These are phyloP conservation scores for Ogataea nitratoaversa DNA, from an alignment of 805 yeast species.

Conservation along the genomic window DNA sequence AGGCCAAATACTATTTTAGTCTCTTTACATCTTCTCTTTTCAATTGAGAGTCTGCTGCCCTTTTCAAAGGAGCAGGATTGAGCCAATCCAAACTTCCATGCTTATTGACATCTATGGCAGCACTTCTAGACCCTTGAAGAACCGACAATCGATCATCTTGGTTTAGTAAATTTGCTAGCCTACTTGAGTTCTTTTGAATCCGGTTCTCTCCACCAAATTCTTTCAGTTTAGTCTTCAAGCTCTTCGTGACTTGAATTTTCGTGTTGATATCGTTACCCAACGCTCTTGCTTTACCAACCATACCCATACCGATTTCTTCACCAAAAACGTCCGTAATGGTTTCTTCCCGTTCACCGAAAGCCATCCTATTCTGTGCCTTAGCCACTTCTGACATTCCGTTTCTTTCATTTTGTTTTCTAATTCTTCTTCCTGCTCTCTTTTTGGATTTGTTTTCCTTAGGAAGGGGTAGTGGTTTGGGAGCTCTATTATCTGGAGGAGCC, in stretches of 20 bases:
- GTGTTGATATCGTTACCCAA: slow-evolving; percentile 8
- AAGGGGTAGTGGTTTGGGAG: slow-evolving; percentile 65
- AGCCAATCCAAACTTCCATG: slow-evolving; percentile 51
- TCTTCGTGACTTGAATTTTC: slow-evolving; percentile 12
- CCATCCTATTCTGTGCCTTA: slow-evolving; percentile 79
- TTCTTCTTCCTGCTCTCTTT: slow-evolving; percentile 80
- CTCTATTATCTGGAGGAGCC: slow-evolving; percentile 69
- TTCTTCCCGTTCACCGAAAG: slow-evolving; percentile 72
- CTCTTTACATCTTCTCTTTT: background rate
- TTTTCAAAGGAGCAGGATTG: background rate
- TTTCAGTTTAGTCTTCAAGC: slow-evolving; percentile 10
- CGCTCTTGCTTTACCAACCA: slow-evolving; percentile 42
- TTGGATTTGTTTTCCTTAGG: slow-evolving; percentile 76
- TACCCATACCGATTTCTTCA: slow-evolving; percentile 80
- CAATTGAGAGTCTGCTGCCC: background rate
- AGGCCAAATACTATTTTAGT: background rate
- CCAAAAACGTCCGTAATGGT: slow-evolving; percentile 62
- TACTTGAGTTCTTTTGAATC: slow-evolving; percentile 18
- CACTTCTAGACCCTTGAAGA: slow-evolving; percentile 13
- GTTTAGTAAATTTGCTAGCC: slow-evolving; percentile 8
- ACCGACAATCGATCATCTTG: slow-evolving; percentile 5
- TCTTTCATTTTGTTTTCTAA: slow-evolving; percentile 76
- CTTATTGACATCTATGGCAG: slow-evolving; percentile 50
- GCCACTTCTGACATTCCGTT: slow-evolving; percentile 77
- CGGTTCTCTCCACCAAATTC: slow-evolving; percentile 15